Evolutionary conservation across 179 eudicot genomes (phyloP).

Genomic region (Spinacia oleracea): DNA sequence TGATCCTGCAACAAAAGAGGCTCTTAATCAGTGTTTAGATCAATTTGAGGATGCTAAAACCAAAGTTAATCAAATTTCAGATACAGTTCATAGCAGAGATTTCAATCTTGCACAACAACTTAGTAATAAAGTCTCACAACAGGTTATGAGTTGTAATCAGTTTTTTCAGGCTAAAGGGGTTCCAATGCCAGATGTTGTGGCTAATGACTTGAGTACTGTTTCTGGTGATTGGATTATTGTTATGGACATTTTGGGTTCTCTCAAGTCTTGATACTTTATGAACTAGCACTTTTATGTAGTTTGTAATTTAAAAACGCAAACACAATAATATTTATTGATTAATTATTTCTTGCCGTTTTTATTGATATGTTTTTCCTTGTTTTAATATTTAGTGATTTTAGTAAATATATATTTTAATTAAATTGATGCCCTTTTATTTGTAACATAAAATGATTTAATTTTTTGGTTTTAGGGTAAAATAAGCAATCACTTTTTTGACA

Average conservation of each 20-base stretch:
- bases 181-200: constrained; percentile 17
- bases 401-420: no score
- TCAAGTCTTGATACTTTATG: not conserved
- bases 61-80: not conserved
- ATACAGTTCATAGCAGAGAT: not conserved
- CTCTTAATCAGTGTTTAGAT: constrained; percentile 19
- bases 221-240: constrained; percentile 16
- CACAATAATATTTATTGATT: no score
- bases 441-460: no score
- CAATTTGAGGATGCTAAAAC: not conserved
- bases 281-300: no score
- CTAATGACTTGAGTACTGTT: not conserved
- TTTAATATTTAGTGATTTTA: no score
- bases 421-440: no score
- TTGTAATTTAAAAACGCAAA: no score
- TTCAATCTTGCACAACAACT: constrained; percentile 15
- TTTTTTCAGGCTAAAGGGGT: constrained; percentile 11
- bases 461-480: no score
- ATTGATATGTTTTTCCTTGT: no score
- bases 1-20: constrained; percentile 1
- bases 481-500: no score
- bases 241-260: constrained; percentile 16
- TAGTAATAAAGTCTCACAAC: not conserved
- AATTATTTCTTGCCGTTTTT: no score
- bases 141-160: not conserved